Evolutionary conservation across 306 rosid species (phyloP).

Genomic region (Quercus rubra): DNA sequence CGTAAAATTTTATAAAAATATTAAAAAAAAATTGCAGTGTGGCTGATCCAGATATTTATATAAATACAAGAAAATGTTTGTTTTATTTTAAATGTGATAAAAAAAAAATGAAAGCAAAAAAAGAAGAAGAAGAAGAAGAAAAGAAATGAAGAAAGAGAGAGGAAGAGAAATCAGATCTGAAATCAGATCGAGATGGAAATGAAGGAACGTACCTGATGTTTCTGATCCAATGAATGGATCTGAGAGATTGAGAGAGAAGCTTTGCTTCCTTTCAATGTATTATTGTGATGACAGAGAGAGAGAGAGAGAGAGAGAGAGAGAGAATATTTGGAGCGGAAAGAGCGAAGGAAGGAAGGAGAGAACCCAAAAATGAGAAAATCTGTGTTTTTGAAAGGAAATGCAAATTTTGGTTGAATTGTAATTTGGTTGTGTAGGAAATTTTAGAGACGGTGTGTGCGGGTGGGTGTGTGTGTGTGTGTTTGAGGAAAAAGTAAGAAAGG

Average conservation of each 20-base stretch:
- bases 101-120: too few relatives aligned
- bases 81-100: too few relatives aligned
- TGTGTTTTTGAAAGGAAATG: too few relatives aligned
- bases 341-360: neutral
- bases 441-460: neutral
- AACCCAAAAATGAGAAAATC: too few relatives aligned
- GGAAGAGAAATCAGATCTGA: constrained; percentile 28
- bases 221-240: constrained; percentile 29
- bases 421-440: neutral
- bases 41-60: neutral
- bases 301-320: neutral
- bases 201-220: constrained; percentile 21
- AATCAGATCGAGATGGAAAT: constrained; percentile 37
- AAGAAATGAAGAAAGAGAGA: neutral
- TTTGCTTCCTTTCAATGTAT: too few relatives aligned
- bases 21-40: too few relatives aligned
- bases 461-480: too few relatives aligned
- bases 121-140: neutral
- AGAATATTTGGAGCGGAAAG: neutral
- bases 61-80: neutral
- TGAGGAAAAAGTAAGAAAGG: neutral
- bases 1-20: neutral
- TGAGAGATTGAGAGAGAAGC: constrained; percentile 7
- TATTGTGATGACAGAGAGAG: too few relatives aligned
- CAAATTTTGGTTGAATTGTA: constrained; percentile 6